Evolutionary conservation across 2,329 filamentous ascomycete species (phyloP).

Genomic region (Stagonosporopsis vannaccii): DNA sequence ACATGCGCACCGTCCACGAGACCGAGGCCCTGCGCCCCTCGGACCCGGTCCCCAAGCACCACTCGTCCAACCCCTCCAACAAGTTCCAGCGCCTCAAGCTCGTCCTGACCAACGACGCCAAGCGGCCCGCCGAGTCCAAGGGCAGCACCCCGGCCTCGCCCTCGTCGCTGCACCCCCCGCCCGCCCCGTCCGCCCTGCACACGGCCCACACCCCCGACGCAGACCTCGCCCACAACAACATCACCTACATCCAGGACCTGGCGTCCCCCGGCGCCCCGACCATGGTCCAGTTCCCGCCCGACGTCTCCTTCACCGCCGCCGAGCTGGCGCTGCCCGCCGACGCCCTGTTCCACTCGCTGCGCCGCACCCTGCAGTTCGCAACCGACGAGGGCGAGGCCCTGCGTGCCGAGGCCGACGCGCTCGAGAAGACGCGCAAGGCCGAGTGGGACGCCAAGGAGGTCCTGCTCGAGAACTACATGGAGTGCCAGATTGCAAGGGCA

Average conservation of each 20-base stretch:
- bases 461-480: slow-evolving; percentile 76
- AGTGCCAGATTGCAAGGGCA: slow-evolving; percentile 65
- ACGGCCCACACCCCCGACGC: slow-evolving; percentile 32
- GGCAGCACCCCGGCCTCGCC: slow-evolving; percentile 46
- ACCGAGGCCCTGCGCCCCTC: slow-evolving; percentile 86
- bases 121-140: slow-evolving; percentile 41
- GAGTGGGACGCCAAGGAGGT: slow-evolving; percentile 85
- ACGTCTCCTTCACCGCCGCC: slow-evolving; percentile 67
- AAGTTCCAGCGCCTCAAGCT: slow-evolving; percentile 56
- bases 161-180: slow-evolving; percentile 37
- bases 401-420: slow-evolving; percentile 68
- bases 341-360: slow-evolving; percentile 68
- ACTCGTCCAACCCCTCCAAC: slow-evolving; percentile 55
- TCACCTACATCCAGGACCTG: slow-evolving; percentile 64
- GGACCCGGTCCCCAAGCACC: slow-evolving; percentile 74
- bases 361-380: slow-evolving; percentile 75
- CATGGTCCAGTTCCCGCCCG: slow-evolving; percentile 61
- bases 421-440: slow-evolving; percentile 71
- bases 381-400: slow-evolving; percentile 71
- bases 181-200: slow-evolving; percentile 33
- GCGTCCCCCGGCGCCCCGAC: slow-evolving; percentile 66
- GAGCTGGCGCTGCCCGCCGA: slow-evolving; percentile 72
- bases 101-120: slow-evolving; percentile 50
- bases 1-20: slow-evolving; percentile 98
- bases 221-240: slow-evolving; percentile 62